These are phyloP conservation scores for Nothophoma quercina DNA, from an alignment of 2,329 filamentous ascomycete genomes.

Conservation along the genomic window DNA sequence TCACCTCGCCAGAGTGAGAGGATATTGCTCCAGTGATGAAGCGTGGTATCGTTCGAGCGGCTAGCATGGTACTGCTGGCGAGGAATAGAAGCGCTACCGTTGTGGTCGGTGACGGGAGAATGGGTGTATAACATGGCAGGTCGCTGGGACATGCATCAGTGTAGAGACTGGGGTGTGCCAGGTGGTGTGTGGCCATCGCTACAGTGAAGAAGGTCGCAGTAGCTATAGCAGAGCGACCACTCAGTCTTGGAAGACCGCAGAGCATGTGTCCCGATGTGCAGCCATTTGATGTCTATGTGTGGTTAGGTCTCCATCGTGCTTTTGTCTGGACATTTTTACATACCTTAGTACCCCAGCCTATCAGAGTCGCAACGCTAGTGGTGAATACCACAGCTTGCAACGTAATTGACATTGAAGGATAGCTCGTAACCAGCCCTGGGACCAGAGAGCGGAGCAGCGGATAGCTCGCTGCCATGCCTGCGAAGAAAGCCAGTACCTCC, in stretches of 20 bases:
- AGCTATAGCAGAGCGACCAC: conserved; percentile 58
- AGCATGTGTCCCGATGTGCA: conserved; percentile 66
- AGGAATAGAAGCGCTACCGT: conserved; percentile 48
- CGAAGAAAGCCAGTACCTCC: conserved; percentile 56
- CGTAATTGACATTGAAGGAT: conserved; percentile 48
- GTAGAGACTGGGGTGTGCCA: conserved; percentile 53
- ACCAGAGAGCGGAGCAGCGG: conserved; percentile 51
- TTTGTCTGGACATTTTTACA: not conserved
- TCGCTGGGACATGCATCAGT: conserved; percentile 47
- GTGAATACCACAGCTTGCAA: conserved; percentile 49
- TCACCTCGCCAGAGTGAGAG: not conserved
- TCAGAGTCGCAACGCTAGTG: conserved; percentile 52
- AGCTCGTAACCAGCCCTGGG: conserved; percentile 56
- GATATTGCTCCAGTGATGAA: conserved; percentile 24
- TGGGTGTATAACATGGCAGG: conserved; percentile 56
- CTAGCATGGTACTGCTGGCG: conserved; percentile 36
- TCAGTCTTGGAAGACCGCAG: conserved; percentile 60
- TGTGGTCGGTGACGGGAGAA: conserved; percentile 49
- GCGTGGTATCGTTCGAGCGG: conserved; percentile 32
- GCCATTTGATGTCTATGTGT: conserved; percentile 47
- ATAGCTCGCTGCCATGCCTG: conserved; percentile 56
- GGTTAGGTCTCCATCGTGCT: conserved; percentile 13
- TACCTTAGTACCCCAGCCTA: conserved; percentile 64
- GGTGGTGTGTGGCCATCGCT: conserved; percentile 44
- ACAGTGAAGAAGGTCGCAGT: conserved; percentile 46